Evolutionary conservation across 2,329 filamentous ascomycete species (phyloP), one percentile per base, ranked within the genome.

Genomic region (Sarocladium brachiariae): DNA sequence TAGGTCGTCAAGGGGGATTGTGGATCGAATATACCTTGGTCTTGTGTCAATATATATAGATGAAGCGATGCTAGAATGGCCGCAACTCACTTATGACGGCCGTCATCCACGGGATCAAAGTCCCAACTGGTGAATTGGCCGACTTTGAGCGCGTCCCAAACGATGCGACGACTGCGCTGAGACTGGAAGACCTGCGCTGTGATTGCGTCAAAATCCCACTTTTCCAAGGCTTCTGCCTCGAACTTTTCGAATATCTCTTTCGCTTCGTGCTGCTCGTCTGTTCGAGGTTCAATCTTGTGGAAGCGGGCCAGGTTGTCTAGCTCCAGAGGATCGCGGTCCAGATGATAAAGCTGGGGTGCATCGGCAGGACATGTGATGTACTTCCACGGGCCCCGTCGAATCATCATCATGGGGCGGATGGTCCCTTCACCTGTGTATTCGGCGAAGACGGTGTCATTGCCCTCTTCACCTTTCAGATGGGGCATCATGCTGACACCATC

Each of bases 361-460:
- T 96, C 91, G 19, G 84, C 84, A 6, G 90, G 83, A 61, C 89
- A 96, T 55, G 81, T 89, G 56, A 93, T 83, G 66, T 90, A 96
- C 74, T 96, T 96, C 89, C 89, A 96, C 43, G 79, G 76, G 8
- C 89, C 89, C 50, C 89, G 84, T 52, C 87, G 84, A 63, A 96
- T 96, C 91, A 96, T 96, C 76, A 95, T 89, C 51, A 95, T 80
- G 1, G 91, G 91, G 4, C 87, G 84, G 51, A 95, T 76, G 1
- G 91, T 96, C 45, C 91, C 91, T 69, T 96, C 91, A 47, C 89
- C 91, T 62, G 92, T 95, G 71, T 96, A 96, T 71, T 96, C 91
- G 54, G 89, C 90, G 60, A 92, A 86, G n/a, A 93, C 90, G 10
- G 87, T 93, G 65, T 96, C 90, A 54, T 86, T 84, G 35, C 81